Evolutionary conservation across 768 basidiomycete species (phyloP), one percentile per base, ranked within the genome.

Genomic region (Tulasnella sp.): DNA sequence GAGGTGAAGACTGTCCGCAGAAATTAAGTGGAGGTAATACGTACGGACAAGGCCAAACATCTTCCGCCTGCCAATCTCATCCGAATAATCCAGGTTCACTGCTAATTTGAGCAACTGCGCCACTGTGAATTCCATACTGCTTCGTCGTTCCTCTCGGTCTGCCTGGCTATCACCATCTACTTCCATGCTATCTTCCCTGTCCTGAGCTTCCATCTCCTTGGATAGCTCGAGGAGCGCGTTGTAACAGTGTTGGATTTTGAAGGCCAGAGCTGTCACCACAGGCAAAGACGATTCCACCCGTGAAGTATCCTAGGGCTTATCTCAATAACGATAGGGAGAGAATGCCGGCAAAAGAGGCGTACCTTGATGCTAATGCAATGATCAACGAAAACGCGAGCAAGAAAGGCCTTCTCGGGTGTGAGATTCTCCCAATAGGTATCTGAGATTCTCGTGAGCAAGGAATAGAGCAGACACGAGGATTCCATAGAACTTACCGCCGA

Each of bases 51-150:
- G 90, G 73, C 89, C 87, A 81, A 93, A 93, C 91, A 96, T 95
- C 84, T 92, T 93, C 78, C 95, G 85, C 79, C 95, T 85, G 4
- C 97, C 96, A 79, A 92, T 93, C 83, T 98, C 95, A 84, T 99
- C 97, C 0, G 91, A 89, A 81, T 96, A 98, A 83, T 98, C 96
- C 37, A 95, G 86, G 79, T 92, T 89, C 3, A 92, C 87, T 0
- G 93, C 93, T 40, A 97, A 85, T 81, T 87, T 88, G 32, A 98
- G 87, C 83, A 98, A 87, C 83, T 98, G 94, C 0, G 89, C 86
- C n/a, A 97, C 86, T 9, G 95, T 85, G 77, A 93, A 91, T 81
- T 91, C 90, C 46, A 85, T 87, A 37, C 67, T 70, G 23, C 46
- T 42, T 23, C 57, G 35, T n/a, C 57, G 55, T 44, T 89, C 87